Conservation (phyloP, 352 stramenopile genomes). For the Pythium pyrilobum region DNA sequence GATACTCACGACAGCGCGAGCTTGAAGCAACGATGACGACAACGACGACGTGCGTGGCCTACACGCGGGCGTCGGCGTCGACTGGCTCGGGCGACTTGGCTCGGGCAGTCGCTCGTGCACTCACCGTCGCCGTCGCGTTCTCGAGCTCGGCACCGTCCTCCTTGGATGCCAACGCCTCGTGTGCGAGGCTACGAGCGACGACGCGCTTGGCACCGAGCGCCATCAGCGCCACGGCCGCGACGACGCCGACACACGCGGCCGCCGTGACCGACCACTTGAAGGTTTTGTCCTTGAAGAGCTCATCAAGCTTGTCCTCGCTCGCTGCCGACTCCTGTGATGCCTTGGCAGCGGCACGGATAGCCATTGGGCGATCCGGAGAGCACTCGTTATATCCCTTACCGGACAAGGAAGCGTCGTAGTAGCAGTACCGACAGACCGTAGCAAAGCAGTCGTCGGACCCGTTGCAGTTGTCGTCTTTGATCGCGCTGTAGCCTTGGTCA, state of each 20-base stretch:
- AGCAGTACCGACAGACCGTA: no score
- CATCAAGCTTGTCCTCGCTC: background rate
- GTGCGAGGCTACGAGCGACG: background rate
- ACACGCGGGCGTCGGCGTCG: no score
- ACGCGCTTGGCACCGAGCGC: conserved; percentile 1
- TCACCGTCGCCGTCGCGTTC: background rate
- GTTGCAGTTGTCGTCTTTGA: no score
- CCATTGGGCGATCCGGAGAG: background rate
- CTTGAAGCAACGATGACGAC: no score
- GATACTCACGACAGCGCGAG: no score
- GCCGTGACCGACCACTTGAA: conserved; percentile 1
- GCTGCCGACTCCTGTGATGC: background rate
- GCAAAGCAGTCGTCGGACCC: no score
- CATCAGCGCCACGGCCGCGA: background rate
- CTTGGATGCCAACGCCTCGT: background rate
- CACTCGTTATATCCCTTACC: no score
- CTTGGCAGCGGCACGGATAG: background rate
- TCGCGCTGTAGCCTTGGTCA: no score
- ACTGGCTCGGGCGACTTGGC: no score
- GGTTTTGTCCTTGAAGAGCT: conserved; percentile 3
- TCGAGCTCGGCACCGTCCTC: background rate
- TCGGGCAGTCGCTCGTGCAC: no score
- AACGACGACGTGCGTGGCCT: no score
- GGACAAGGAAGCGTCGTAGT: no score
- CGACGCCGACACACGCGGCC: conserved; percentile 2